Conservation (phyloP, 306 rosid species). For the Urtica urens region DNA sequence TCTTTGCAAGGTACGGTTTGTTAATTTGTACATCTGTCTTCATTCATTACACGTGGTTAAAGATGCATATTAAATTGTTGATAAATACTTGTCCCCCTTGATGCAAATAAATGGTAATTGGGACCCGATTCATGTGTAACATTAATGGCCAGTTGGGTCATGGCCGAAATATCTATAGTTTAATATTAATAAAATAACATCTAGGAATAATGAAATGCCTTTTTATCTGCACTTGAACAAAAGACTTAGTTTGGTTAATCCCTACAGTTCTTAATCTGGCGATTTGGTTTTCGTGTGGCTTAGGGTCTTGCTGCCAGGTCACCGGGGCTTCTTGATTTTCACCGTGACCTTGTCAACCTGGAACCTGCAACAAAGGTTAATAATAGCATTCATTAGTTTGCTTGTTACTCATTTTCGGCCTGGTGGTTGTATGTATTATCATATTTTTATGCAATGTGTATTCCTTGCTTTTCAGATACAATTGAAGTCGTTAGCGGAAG, state of each 20-base stretch:
- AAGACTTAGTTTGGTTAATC: too few relatives aligned
- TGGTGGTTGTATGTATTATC: neutral
- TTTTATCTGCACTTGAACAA: too few relatives aligned
- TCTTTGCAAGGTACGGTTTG: constrained; percentile 76
- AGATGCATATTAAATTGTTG: too few relatives aligned
- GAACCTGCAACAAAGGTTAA: constrained; percentile 81
- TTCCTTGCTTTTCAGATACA: constrained; percentile 60
- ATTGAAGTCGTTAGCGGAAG: constrained; percentile 97
- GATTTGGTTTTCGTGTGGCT: constrained; percentile 20
- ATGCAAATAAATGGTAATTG: neutral
- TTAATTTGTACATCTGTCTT: too few relatives aligned
- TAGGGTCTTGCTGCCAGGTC: constrained; percentile 80
- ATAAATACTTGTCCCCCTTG: too few relatives aligned
- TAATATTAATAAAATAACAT: too few relatives aligned
- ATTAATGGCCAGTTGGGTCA: neutral
- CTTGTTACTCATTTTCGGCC: too few relatives aligned
- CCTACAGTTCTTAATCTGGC: constrained; percentile 18
- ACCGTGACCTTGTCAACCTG: constrained; percentile 65
- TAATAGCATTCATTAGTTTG: constrained; percentile 4
- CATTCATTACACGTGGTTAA: too few relatives aligned
- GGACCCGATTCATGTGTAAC: neutral
- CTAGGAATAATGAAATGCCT: too few relatives aligned
- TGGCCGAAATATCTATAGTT: too few relatives aligned
- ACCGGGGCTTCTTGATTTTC: constrained; percentile 78
- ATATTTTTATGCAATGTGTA: constrained; percentile 14